Percentiles rank a stretch among this genome's conserved stretches.
These are phyloP conservation scores for Russula compacta DNA, from an alignment of 768 basidiomycete species.

Conservation along the genomic window DNA sequence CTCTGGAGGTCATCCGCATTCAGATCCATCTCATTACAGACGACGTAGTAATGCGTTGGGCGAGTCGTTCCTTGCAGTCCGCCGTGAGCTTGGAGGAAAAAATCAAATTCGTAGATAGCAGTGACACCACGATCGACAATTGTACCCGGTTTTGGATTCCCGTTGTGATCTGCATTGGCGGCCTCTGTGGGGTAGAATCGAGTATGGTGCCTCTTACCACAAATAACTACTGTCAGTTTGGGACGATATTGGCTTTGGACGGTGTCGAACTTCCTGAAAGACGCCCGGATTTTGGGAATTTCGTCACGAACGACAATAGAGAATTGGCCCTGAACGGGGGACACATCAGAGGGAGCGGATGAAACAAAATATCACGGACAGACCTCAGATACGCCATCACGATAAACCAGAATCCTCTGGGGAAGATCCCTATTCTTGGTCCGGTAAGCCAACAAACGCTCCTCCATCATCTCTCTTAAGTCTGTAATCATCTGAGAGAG, in stretches of 20 bases:
- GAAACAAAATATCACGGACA: background rate
- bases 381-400: conserved; percentile 78
- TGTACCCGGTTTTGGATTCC: conserved; percentile 45
- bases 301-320: conserved; percentile 36
- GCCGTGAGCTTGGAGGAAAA: conserved; percentile 45
- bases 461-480: conserved; percentile 40
- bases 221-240: conserved; percentile 43
- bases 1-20: conserved; percentile 41
- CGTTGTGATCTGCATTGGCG: conserved; percentile 33
- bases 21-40: conserved; percentile 46
- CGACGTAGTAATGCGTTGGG: conserved; percentile 48
- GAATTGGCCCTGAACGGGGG: conserved; percentile 37
- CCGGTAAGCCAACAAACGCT: conserved; percentile 35
- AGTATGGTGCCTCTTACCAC: conserved; percentile 51
- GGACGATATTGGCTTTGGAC: conserved; percentile 34
- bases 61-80: conserved; percentile 40
- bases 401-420: conserved; percentile 41
- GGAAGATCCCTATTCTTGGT: conserved; percentile 33
- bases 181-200: conserved; percentile 46
- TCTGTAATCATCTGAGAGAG: conserved; percentile 38
- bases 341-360: background rate
- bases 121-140: conserved; percentile 49
- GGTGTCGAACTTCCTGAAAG: conserved; percentile 34
- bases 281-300: conserved; percentile 34
- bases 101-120: conserved; percentile 45